Base-by-base conservation (phyloP, 768 basidiomycete genomes). In the Harrya chromipes region DNA sequence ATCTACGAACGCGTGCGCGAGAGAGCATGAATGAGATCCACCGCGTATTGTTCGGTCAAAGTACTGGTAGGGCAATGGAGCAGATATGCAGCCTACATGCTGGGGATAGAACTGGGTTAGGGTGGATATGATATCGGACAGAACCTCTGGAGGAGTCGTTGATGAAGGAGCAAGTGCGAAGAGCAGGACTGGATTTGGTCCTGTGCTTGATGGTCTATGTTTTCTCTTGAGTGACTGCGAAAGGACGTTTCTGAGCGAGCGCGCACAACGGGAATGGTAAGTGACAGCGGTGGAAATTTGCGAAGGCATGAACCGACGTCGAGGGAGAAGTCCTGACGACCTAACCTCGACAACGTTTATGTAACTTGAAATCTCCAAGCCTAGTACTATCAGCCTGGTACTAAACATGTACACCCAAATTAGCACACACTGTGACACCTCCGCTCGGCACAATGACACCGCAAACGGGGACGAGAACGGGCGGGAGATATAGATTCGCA, bases 11-110 rank as follows among this genome's bases (percentile, higher is more conserved):
- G 81, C 73, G 44, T 85, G 79, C 1, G 81, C 84, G 8, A 87
- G 59, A 20, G 84, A 81, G 57, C 85, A 87, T 1, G 77, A 69
- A 26, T 81, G 63, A 19, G 66, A 49, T 23, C 57, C 66, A 24
- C 57, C 46, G 17, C 37, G 46, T 19, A 44, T 45, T 39, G 42
- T 45, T 4, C 16, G 38, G 35, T 50, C 52, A 3, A 50, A 3
- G 43, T 36, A 42, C 13, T 43, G 57, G 21, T 55, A 57, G n/a
- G 71, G 69, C 13, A 79, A 55, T 1, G 79, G 76, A 1, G 79
- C 77, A 11, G 82, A 78, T 38, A 89, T 74, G 58, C 86, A 88
- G 4, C 87, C 87, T 16, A 85, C 62, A 21, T 78, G 73, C 6
- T 69, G 48, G 51, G 62, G 54, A 14, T 72, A 70, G 52, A 78